Conservation (phyloP, 2,329 filamentous ascomycete species). For the Diaporthe citri region DNA sequence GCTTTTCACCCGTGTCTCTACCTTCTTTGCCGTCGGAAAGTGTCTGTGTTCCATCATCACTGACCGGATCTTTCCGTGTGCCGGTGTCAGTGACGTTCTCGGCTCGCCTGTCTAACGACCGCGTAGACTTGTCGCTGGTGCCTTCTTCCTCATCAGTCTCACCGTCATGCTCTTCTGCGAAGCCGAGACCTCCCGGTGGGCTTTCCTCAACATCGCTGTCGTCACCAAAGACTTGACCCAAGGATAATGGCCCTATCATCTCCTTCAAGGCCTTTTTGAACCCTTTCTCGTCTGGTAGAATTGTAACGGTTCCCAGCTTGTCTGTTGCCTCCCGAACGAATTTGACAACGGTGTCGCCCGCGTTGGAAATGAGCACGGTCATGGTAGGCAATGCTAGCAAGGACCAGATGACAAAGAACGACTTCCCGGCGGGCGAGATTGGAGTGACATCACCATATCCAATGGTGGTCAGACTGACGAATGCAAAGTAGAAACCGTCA, state of each 20-base stretch:
- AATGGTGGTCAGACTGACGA: slow-evolving; percentile 85
- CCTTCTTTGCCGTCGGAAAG: background rate
- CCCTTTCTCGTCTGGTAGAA: slow-evolving; percentile 68
- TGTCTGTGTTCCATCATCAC: slow-evolving; percentile 14
- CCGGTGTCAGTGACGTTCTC: slow-evolving; percentile 36
- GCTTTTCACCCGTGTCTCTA: background rate
- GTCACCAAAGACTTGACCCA: slow-evolving; percentile 56
- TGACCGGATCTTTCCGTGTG: background rate
- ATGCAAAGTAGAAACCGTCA: slow-evolving; percentile 86
- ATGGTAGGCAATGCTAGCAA: slow-evolving; percentile 88
- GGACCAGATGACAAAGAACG: slow-evolving; percentile 95
- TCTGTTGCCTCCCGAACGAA: slow-evolving; percentile 68
- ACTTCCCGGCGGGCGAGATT: slow-evolving; percentile 80
- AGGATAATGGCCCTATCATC: slow-evolving; percentile 56
- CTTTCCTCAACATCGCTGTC: slow-evolving; percentile 52
- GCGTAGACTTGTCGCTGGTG: slow-evolving; percentile 1
- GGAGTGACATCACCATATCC: slow-evolving; percentile 88
- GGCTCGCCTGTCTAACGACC: slow-evolving; percentile 46
- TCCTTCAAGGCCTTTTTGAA: slow-evolving; percentile 61
- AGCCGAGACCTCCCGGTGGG: slow-evolving; percentile 54
- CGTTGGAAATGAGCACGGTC: slow-evolving; percentile 86
- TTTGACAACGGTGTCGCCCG: slow-evolving; percentile 85
- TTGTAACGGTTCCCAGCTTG: slow-evolving; percentile 69
- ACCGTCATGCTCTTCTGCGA: slow-evolving; percentile 43
- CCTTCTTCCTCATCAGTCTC: slow-evolving; percentile 42